Evolutionary conservation across 2,329 filamentous ascomycete species (phyloP).

Genomic region (Penicillium paneum): DNA sequence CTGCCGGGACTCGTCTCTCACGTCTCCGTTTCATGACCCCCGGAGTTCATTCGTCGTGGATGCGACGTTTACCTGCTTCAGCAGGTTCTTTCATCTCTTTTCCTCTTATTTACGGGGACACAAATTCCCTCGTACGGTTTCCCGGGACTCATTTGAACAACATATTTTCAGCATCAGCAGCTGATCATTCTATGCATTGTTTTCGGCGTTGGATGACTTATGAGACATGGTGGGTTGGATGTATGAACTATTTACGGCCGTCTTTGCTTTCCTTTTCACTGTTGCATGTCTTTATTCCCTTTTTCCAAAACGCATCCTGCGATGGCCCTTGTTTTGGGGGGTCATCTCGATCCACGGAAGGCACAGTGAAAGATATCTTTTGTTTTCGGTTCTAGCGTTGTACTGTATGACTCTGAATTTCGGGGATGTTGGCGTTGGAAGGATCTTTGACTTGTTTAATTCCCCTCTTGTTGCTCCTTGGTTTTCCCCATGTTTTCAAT

Average conservation of each 20-base stretch:
- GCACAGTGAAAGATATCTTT: conserved; percentile 19
- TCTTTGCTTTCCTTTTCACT: conserved; percentile 19
- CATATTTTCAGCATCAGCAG: conserved; percentile 7
- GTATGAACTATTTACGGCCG: conserved; percentile 32
- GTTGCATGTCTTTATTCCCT: conserved; percentile 15
- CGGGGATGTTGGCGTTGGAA: conserved; percentile 18
- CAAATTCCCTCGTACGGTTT: neutral
- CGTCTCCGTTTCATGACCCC: neutral
- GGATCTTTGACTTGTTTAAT: conserved; percentile 17
- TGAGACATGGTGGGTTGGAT: conserved; percentile 32
- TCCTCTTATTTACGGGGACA: conserved; percentile 1
- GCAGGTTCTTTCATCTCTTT: neutral
- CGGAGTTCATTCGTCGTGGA: neutral
- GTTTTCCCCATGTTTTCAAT: conserved; percentile 5
- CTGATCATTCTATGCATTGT: conserved; percentile 27
- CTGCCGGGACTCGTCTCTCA: neutral
- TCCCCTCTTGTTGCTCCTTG: conserved; percentile 21
- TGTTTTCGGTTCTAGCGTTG: conserved; percentile 20
- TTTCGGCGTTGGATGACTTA: conserved; percentile 33
- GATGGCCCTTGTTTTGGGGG: neutral
- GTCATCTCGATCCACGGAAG: conserved; percentile 11
- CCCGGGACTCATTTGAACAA: conserved; percentile 7
- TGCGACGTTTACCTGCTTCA: neutral
- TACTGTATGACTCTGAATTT: conserved; percentile 17
- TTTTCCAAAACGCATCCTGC: conserved; percentile 13